Evolutionary conservation across 129 eudicot genomes (phyloP).

Genomic region (Chrysanthemum lavandulifolium): DNA sequence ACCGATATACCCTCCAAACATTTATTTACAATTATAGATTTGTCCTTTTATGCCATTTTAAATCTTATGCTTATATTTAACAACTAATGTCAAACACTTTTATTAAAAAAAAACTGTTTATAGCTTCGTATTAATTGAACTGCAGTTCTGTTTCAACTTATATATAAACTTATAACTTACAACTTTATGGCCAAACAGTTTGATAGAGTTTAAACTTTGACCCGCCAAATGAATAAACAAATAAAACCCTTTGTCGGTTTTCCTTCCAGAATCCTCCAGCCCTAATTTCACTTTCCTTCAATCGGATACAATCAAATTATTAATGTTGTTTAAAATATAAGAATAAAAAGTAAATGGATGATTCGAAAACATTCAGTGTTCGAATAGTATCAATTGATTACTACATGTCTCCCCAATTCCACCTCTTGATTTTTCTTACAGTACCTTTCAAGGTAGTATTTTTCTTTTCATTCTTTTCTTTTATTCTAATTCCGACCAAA

Average conservation of each 20-base stretch:
- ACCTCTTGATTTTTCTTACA: slow-evolving; percentile 64
- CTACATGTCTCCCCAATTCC: slow-evolving; percentile 87
- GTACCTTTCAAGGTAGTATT: slow-evolving; percentile 85
- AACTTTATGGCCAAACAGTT: not conserved
- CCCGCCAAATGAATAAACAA: slow-evolving; percentile 29
- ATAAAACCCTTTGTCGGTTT: not conserved
- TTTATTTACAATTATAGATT: too few relatives aligned
- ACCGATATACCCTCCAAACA: too few relatives aligned
- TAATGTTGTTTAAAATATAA: too few relatives aligned
- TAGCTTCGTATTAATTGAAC: too few relatives aligned
- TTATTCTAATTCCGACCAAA: not conserved
- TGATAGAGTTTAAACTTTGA: slow-evolving; percentile 9
- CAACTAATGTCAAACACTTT: too few relatives aligned
- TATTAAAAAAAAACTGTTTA: too few relatives aligned
- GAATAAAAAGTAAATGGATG: slow-evolving; percentile 43
- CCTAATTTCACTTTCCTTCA: slow-evolving; percentile 12
- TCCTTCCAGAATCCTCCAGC: slow-evolving; percentile 14
- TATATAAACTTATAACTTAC: too few relatives aligned
- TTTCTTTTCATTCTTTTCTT: not conserved
- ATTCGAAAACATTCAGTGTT: slow-evolving; percentile 57
- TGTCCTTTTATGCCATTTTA: too few relatives aligned
- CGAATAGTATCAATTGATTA: slow-evolving; percentile 91
- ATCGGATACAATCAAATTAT: not conserved
- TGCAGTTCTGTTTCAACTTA: too few relatives aligned
- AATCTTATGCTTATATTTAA: too few relatives aligned